Conservation (phyloP, 371 early-diverging fungal genomes). For the Dichotomocladium elegans region DNA sequence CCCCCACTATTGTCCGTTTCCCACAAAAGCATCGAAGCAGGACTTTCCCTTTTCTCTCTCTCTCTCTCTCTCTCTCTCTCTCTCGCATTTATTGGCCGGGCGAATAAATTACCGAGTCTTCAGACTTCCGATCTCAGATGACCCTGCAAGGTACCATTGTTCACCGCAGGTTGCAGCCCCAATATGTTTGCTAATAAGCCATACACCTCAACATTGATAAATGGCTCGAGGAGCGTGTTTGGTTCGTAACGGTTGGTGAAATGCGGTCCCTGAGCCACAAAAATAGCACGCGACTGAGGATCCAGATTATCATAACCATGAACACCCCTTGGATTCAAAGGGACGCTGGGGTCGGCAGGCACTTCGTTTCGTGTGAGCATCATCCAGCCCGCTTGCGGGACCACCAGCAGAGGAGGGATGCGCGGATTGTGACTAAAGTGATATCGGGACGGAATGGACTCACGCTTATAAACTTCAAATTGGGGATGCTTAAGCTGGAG, state of each 20-base stretch:
- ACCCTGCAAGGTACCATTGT: conserved; percentile 41
- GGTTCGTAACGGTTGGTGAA: conserved; percentile 34
- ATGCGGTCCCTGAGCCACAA: conserved; percentile 78
- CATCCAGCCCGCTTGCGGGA: conserved; percentile 67
- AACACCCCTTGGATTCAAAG: conserved; percentile 51
- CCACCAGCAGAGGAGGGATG: conserved; percentile 70
- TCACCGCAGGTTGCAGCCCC: conserved; percentile 28
- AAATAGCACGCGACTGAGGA: conserved; percentile 84
- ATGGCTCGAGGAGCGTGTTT: conserved; percentile 18
- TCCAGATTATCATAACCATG: conserved; percentile 87
- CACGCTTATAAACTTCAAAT: conserved; percentile 59
- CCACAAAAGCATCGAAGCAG: no score
- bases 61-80: no score
- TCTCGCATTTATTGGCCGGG: no score
- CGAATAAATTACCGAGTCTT: no score
- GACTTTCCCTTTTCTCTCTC: no score
- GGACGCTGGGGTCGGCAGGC: conserved; percentile 13
- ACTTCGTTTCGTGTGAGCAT: conserved; percentile 45
- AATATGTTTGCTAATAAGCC: conserved; percentile 37
- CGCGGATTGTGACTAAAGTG: conserved; percentile 56
- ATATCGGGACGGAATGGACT: conserved; percentile 62
- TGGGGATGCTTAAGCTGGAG: conserved; percentile 26
- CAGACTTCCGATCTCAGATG: conserved; percentile 4
- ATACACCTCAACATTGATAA: conserved; percentile 44
- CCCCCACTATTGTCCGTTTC: no score